Evolutionary conservation across 352 stramenopile genomes (phyloP).

Genomic region (Globisporangium cylindrosporum): DNA sequence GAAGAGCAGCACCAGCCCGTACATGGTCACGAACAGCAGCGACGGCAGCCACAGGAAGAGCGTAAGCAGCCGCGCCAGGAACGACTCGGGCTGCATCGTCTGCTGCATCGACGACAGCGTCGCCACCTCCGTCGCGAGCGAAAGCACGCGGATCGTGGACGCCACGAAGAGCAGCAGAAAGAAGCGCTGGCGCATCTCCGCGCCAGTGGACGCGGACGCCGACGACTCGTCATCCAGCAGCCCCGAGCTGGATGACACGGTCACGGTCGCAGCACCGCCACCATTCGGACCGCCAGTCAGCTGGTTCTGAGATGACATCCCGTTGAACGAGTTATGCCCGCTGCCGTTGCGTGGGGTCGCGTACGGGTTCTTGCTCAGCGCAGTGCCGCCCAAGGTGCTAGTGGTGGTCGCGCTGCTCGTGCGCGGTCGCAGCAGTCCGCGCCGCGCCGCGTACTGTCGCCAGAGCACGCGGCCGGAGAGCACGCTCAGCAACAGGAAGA

Average conservation of each 20-base stretch:
- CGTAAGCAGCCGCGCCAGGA: slow-evolving; percentile 47
- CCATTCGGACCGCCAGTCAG: neutral
- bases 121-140: slow-evolving; percentile 56
- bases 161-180: slow-evolving; percentile 75
- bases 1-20: slow-evolving; percentile 82
- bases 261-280: neutral
- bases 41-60: slow-evolving; percentile 75
- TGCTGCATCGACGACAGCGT: slow-evolving; percentile 41
- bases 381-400: neutral
- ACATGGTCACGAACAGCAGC: slow-evolving; percentile 85
- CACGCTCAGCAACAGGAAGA: slow-evolving; percentile 59
- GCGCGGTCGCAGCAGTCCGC: slow-evolving; percentile 19
- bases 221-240: slow-evolving; percentile 52
- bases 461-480: slow-evolving; percentile 58
- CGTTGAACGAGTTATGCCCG: slow-evolving; percentile 25
- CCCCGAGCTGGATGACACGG: slow-evolving; percentile 28
- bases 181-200: slow-evolving; percentile 73
- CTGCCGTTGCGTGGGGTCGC: slow-evolving; percentile 13
- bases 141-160: slow-evolving; percentile 55
- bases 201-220: slow-evolving; percentile 58
- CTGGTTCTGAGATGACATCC: slow-evolving; percentile 22
- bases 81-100: slow-evolving; percentile 34
- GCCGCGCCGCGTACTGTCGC: slow-evolving; percentile 34
- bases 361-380: slow-evolving; percentile 16
- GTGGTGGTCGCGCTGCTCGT: slow-evolving; percentile 1